Conservation (phyloP, 2,329 filamentous ascomycete species). For the Scedosporium boydii region DNA sequence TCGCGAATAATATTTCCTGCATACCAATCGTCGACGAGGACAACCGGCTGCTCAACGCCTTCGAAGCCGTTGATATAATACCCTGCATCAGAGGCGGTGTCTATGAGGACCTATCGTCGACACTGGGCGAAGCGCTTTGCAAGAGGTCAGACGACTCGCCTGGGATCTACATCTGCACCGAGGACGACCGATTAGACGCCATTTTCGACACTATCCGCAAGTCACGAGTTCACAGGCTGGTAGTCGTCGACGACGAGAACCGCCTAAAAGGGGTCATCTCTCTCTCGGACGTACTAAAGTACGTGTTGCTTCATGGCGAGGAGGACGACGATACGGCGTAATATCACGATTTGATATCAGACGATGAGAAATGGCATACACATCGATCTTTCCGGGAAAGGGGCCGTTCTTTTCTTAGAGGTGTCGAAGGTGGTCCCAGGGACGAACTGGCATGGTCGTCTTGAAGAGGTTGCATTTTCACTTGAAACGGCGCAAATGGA, state of each 20-base stretch:
- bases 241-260: conserved; percentile 85
- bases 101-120: conserved; percentile 82
- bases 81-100: conserved; percentile 86
- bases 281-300: conserved; percentile 91
- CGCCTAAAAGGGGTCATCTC: conserved; percentile 83
- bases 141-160: conserved; percentile 85
- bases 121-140: conserved; percentile 79
- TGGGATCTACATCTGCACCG: conserved; percentile 91
- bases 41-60: conserved; percentile 78
- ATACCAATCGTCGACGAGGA: conserved; percentile 84
- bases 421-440: background rate
- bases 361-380: background rate
- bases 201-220: conserved; percentile 96
- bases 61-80: conserved; percentile 96
- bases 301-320: conserved; percentile 76
- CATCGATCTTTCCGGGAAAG: background rate
- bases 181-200: conserved; percentile 84
- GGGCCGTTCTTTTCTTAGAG: background rate
- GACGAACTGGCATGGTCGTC: background rate
- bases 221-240: conserved; percentile 84
- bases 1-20: conserved; percentile 86
- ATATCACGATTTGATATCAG: background rate
- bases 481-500: background rate
- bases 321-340: conserved; percentile 23
- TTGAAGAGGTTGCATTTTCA: background rate